These are phyloP conservation scores for Fusarium piperis DNA, from an alignment of 2,329 filamentous ascomycete genomes.

Conservation along the genomic window DNA sequence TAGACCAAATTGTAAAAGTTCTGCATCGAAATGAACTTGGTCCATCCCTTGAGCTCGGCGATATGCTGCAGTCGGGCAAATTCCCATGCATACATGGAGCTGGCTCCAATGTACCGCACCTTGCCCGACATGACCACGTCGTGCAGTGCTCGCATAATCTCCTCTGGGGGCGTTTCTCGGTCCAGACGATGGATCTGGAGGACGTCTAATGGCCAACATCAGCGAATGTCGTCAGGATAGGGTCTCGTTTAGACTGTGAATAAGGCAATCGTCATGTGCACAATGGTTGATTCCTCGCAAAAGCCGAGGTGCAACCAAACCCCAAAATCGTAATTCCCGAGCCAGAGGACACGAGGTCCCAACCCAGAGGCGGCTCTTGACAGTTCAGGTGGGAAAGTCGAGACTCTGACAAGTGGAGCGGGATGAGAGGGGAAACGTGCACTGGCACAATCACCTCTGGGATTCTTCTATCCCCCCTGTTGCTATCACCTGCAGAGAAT, in stretches of 20 bases:
- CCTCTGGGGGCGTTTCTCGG: conserved; percentile 51
- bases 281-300: conserved; percentile 5
- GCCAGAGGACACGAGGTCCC: conserved; percentile 11
- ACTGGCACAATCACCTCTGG: conserved; percentile 19
- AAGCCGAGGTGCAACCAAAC: conserved; percentile 1
- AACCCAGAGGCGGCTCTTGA: conserved; percentile 2
- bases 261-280: conserved; percentile 4
- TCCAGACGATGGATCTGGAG: conserved; percentile 70
- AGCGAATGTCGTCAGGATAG: conserved; percentile 50
- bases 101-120: conserved; percentile 64
- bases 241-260: conserved; percentile 1
- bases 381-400: conserved; percentile 3
- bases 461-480: conserved; percentile 8
- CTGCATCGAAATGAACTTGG: conserved; percentile 67
- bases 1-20: conserved; percentile 65
- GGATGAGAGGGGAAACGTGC: conserved; percentile 4
- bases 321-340: conserved; percentile 35
- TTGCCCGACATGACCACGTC: conserved; percentile 65
- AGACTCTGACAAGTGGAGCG: conserved; percentile 13
- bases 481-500: conserved; percentile 34
- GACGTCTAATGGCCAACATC: conserved; percentile 55
- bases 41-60: conserved; percentile 64
- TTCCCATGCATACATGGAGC: conserved; percentile 58
- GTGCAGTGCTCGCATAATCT: conserved; percentile 69
- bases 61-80: conserved; percentile 61